A percentile compares a stretch with the other conserved stretches of the same genome.
Conservation (phyloP, 345 rosid genomes). For the Populus alba region DNA sequence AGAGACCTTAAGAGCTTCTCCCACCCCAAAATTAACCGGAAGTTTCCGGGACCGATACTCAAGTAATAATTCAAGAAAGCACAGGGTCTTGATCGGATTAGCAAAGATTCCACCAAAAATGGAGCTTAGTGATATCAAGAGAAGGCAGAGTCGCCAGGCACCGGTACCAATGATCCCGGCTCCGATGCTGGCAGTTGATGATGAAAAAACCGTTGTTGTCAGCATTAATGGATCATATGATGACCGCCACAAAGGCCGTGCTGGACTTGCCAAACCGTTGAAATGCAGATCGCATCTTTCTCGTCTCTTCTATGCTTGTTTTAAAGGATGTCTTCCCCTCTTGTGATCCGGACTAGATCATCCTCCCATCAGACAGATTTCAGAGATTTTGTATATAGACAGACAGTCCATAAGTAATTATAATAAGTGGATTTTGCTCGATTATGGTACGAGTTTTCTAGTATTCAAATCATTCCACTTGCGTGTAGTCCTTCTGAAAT, state of each 20-base stretch:
- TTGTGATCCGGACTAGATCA: background rate
- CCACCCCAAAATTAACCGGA: background rate
- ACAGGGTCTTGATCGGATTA: conserved; percentile 3
- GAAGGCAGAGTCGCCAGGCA: conserved; percentile 34
- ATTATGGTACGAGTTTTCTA: no score
- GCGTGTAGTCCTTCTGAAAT: no score
- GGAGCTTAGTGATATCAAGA: conserved; percentile 44
- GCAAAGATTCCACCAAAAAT: conserved; percentile 32
- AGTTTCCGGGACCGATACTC: background rate
- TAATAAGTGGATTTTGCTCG: background rate
- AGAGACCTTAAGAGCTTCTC: background rate
- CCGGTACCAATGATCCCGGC: conserved; percentile 33
- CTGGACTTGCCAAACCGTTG: background rate
- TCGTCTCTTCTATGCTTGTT: background rate
- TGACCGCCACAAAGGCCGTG: background rate
- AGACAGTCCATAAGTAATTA: background rate
- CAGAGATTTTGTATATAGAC: background rate
- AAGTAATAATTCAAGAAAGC: background rate
- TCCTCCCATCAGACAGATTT: background rate
- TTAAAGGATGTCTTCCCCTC: background rate
- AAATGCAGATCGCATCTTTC: background rate
- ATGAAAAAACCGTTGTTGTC: background rate
- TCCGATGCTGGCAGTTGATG: background rate
- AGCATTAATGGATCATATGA: background rate
- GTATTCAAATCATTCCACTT: no score